A percentile compares a stretch with the other conserved stretches of the same genome.
Evolutionary conservation across 1,284 basidiomycete genomes (phyloP).

Genomic region (Ustilago esculenta): DNA sequence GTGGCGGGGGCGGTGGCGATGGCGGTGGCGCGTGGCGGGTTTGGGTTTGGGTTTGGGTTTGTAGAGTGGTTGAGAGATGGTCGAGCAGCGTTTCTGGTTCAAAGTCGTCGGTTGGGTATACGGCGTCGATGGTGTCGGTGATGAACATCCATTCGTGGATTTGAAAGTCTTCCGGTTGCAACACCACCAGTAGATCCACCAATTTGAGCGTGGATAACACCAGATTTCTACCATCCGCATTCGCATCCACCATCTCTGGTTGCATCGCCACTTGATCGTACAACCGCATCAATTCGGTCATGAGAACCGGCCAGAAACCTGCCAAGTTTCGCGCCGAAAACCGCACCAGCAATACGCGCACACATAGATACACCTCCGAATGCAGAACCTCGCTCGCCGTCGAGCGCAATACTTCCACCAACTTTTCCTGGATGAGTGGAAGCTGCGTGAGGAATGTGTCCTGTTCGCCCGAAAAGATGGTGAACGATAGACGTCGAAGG

Average conservation of each 20-base stretch:
- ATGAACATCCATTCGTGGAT: slow-evolving; percentile 99
- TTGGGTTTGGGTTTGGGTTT: too few species aligned
- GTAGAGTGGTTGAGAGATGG: slow-evolving; percentile 79
- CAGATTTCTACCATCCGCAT: slow-evolving; percentile 82
- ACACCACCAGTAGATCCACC: slow-evolving; percentile 85
- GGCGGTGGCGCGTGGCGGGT: not conserved
- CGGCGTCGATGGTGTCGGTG: slow-evolving; percentile 94
- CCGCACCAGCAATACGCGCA: slow-evolving; percentile 90
- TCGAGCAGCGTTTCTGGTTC: slow-evolving; percentile 88
- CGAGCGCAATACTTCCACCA: slow-evolving; percentile 86
- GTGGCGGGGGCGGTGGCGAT: not conserved
- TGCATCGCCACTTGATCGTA: slow-evolving; percentile 71
- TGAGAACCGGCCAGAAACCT: slow-evolving; percentile 94
- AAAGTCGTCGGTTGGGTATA: slow-evolving; percentile 85
- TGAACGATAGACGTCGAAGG: slow-evolving; percentile 85
- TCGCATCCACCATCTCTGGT: slow-evolving; percentile 71
- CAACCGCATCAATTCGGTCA: slow-evolving; percentile 84
- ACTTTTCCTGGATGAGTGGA: slow-evolving; percentile 92
- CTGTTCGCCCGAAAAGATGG: slow-evolving; percentile 83
- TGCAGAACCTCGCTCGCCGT: slow-evolving; percentile 85
- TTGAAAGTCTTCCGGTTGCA: slow-evolving; percentile 98
- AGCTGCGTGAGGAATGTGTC: slow-evolving; percentile 90
- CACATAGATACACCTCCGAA: slow-evolving; percentile 86
- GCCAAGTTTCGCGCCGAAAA: slow-evolving; percentile 88
- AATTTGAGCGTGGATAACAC: slow-evolving; percentile 91